phyloP scores from a whole-genome alignment of 2,329 filamentous ascomycete species.

The Fusarium pilosicola region DNA sequence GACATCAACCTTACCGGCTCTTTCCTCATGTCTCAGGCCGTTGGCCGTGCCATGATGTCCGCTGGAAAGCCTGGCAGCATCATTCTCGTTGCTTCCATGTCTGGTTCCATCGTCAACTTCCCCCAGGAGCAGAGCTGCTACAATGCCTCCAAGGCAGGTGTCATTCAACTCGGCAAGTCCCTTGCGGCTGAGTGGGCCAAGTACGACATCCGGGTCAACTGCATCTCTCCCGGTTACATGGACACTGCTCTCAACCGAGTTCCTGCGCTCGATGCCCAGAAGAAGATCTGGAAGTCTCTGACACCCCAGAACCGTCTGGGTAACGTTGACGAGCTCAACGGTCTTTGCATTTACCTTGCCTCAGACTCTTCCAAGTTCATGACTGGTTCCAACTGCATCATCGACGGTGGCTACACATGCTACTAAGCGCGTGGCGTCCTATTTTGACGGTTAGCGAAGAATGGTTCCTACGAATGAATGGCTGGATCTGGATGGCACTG shows the following conservation, averaged over 20 bases:
- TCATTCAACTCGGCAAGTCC: slow-evolving; percentile 81
- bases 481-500: not conserved
- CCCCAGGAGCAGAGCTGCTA: slow-evolving; percentile 86
- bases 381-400: slow-evolving; percentile 79
- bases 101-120: slow-evolving; percentile 85
- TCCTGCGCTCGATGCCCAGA: slow-evolving; percentile 80
- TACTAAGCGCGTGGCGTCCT: slow-evolving; percentile 56
- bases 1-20: slow-evolving; percentile 86
- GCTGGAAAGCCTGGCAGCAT: slow-evolving; percentile 76
- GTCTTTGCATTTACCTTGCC: slow-evolving; percentile 79
- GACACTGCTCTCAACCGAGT: slow-evolving; percentile 84
- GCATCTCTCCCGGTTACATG: slow-evolving; percentile 87
- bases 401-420: slow-evolving; percentile 76
- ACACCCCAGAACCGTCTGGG: slow-evolving; percentile 80
- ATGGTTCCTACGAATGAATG: not conserved
- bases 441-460: slow-evolving; percentile 1
- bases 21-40: slow-evolving; percentile 80
- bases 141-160: slow-evolving; percentile 85
- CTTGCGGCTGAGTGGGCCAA: slow-evolving; percentile 87
- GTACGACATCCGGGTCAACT: slow-evolving; percentile 83
- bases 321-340: slow-evolving; percentile 79
- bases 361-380: slow-evolving; percentile 79
- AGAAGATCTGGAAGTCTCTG: slow-evolving; percentile 80
- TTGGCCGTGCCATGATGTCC: slow-evolving; percentile 78
- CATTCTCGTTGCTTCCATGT: slow-evolving; percentile 83